Evolutionary conservation across 352 stramenopile species (phyloP).

Genomic region (Pythium phragmiticola): DNA sequence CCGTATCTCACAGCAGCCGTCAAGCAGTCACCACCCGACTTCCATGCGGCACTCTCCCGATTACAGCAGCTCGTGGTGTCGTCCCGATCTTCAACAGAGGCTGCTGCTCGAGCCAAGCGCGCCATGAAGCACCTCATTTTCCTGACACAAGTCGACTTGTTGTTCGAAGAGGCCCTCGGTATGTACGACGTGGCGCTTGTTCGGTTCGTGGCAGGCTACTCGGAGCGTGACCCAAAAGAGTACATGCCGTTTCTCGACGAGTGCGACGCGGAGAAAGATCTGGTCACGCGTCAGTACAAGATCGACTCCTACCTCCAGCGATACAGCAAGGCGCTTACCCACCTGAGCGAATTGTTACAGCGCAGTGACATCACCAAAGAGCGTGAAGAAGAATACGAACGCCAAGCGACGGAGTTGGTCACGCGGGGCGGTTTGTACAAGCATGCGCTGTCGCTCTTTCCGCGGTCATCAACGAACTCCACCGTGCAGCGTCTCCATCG

Average conservation of each 20-base stretch:
- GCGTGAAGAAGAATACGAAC: conserved; percentile 25
- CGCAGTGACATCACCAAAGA: conserved; percentile 3
- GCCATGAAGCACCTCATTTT: conserved; percentile 76
- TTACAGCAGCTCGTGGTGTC: conserved; percentile 36
- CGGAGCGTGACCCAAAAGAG: conserved; percentile 67
- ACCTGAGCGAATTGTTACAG: conserved; percentile 39
- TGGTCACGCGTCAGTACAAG: conserved; percentile 48
- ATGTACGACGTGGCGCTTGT: conserved; percentile 70
- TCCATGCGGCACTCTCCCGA: conserved; percentile 37
- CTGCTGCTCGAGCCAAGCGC: conserved; percentile 34
- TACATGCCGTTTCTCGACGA: conserved; percentile 64
- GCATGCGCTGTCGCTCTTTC: conserved; percentile 45
- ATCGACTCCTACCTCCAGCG: conserved; percentile 58
- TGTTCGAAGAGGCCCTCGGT: conserved; percentile 65
- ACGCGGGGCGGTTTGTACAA: conserved; percentile 48
- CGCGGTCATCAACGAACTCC: conserved; percentile 14
- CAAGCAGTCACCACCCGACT: conserved; percentile 62
- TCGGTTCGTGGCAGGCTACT: conserved; percentile 58
- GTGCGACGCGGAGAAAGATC: conserved; percentile 32
- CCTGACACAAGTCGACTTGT: conserved; percentile 59
- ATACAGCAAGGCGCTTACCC: conserved; percentile 41
- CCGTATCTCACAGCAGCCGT: conserved; percentile 64
- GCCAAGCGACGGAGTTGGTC: conserved; percentile 44
- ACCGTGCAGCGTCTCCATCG: conserved; percentile 28
- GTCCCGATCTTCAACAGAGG: neutral